phyloP scores from a whole-genome alignment of 2,329 filamentous ascomycete genomes.

The Xylaria arbuscula region DNA sequence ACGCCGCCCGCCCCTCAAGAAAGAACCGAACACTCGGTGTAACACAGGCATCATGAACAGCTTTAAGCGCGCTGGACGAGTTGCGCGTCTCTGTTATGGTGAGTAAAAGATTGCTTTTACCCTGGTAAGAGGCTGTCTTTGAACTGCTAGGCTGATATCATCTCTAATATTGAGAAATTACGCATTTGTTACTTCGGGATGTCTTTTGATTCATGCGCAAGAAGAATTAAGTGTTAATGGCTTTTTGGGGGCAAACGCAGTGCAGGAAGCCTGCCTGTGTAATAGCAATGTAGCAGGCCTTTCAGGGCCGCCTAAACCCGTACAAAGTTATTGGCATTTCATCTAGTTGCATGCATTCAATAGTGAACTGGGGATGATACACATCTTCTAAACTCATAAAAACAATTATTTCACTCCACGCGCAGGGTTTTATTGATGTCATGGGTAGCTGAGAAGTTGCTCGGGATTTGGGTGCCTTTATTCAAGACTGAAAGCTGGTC shows the following conservation, averaged over 20 bases:
- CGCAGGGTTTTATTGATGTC: constrained; percentile 72
- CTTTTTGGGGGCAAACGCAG: constrained; percentile 60
- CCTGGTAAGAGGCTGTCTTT: constrained; percentile 53
- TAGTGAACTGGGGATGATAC: background rate
- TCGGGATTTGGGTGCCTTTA: constrained; percentile 49
- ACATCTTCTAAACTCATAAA: constrained; percentile 63
- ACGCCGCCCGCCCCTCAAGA: constrained; percentile 50
- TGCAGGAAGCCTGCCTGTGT: constrained; percentile 61
- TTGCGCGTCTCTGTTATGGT: constrained; percentile 67
- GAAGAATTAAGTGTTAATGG: constrained; percentile 56
- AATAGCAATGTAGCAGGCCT: constrained; percentile 64
- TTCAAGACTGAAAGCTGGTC: constrained; percentile 57
- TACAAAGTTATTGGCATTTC: background rate
- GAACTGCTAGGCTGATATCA: constrained; percentile 62
- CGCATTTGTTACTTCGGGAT: constrained; percentile 55
- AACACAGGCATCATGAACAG: constrained; percentile 57
- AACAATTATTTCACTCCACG: constrained; percentile 67
- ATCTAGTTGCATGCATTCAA: background rate
- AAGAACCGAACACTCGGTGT: constrained; percentile 50
- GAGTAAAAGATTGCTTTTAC: constrained; percentile 70
- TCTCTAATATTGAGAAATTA: constrained; percentile 52
- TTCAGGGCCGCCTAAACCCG: constrained; percentile 57
- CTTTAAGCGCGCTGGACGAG: constrained; percentile 61
- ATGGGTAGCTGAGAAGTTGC: constrained; percentile 63
- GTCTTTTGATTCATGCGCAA: constrained; percentile 54